Conservation (phyloP, 2,329 filamentous ascomycete genomes). For the Coniochaeta ligniaria region DNA sequence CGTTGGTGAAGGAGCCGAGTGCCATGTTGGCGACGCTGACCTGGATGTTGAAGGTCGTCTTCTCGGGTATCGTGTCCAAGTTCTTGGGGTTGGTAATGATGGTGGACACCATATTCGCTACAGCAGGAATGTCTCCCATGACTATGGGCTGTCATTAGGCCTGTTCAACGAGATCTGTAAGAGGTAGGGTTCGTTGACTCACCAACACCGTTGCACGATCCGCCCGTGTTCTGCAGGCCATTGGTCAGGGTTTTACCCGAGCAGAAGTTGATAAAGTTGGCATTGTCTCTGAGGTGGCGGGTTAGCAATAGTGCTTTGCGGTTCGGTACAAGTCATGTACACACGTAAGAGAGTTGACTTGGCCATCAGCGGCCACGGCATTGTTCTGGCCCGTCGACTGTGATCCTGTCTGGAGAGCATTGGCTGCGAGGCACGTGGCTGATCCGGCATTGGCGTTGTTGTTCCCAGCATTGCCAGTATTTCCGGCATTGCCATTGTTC, state of each 20-base stretch:
- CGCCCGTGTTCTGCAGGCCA: constrained; percentile 47
- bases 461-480: constrained; percentile 5
- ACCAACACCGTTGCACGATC: constrained; percentile 60
- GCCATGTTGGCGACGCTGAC: constrained; percentile 46
- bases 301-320: constrained; percentile 5
- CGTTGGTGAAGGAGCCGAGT: constrained; percentile 55
- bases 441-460: constrained; percentile 19
- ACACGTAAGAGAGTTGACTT: constrained; percentile 45
- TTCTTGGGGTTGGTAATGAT: constrained; percentile 47
- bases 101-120: constrained; percentile 49
- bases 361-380: constrained; percentile 31
- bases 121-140: constrained; percentile 54
- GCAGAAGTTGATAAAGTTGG: constrained; percentile 63
- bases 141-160: constrained; percentile 24
- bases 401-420: constrained; percentile 43
- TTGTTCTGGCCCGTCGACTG: constrained; percentile 38
- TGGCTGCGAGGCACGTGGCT: constrained; percentile 28
- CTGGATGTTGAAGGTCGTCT: constrained; percentile 45
- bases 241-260: constrained; percentile 49
- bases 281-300: constrained; percentile 34
- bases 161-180: background rate
- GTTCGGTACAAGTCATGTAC: constrained; percentile 13
- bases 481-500: constrained; percentile 6
- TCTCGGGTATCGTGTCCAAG: constrained; percentile 35
- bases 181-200: constrained; percentile 21